These are phyloP conservation scores for Prosopis cineraria DNA, from an alignment of 306 rosid genomes.

Conservation along the genomic window DNA sequence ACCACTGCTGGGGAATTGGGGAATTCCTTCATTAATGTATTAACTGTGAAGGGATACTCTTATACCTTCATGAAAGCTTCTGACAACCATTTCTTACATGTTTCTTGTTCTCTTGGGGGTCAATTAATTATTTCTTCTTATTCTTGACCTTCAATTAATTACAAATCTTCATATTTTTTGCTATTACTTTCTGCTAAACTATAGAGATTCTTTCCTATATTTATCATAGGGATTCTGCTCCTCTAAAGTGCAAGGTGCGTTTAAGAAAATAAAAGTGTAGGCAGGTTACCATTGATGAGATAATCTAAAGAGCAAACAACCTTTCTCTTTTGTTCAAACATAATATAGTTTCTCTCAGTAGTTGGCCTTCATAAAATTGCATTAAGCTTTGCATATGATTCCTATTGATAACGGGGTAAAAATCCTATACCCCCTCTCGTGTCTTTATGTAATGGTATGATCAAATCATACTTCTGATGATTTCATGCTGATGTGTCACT, in stretches of 20 bases:
- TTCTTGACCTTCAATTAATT: not conserved
- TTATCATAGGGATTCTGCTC: not conserved
- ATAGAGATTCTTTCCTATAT: conserved; percentile 17
- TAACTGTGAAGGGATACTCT: not conserved
- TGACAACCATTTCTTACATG: not conserved
- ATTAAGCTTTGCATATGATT: not conserved
- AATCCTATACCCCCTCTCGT: not conserved
- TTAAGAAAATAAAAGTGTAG: not conserved
- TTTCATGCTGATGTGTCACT: conserved; percentile 11
- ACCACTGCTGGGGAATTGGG: not conserved
- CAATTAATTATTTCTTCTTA: not conserved
- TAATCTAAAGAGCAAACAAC: not conserved
- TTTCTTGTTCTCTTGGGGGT: not conserved
- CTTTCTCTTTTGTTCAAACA: not conserved
- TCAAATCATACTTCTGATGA: conserved; percentile 3
- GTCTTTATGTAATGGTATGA: not conserved
- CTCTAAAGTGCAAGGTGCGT: not conserved
- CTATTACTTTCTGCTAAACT: not conserved
- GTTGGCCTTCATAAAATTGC: conserved; percentile 8
- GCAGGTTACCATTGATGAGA: not conserved
- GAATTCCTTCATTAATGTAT: not conserved
- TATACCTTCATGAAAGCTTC: not conserved
- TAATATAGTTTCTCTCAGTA: conserved; percentile 11
- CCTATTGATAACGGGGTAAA: conserved; percentile 18
- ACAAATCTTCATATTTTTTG: not conserved